Evolutionary conservation across 345 rosid genomes (phyloP), one percentile per base, ranked within the genome.

Genomic region (Pugionium dolabratum): DNA sequence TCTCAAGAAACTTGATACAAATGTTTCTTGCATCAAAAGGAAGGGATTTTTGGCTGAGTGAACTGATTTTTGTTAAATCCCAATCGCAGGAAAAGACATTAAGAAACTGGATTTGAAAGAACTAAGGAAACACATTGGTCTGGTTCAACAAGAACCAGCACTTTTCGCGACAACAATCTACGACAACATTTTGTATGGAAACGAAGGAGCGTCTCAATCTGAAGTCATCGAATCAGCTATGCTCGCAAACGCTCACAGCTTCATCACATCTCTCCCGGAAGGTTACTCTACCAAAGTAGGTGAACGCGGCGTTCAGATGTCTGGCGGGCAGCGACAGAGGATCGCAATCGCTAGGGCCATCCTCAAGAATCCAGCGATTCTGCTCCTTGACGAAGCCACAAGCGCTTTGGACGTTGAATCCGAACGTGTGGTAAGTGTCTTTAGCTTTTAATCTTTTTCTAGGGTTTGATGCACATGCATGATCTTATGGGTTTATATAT

Each of bases 81-180:
- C 25, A 59, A 35, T 47, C 34, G 28, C 86, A 90, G 97, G 99
- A 43, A 78, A 59, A 39, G 96, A 89, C 74, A 77, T 95, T 58
- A 87, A 63, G 82, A 87, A 72, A 35, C 80, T 91, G 4, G 82
- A 78, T 74, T 73, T 89, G 42, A 95, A 87, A 69, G 83, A 86
- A 26, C 69, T 95, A 5, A 73, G 96, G 74, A 82, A 76, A 70
- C 96, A 88, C 72, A 84, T 89, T 45, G 95, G 96, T 7, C 73
- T 95, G 32, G 97, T 95, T 57, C 95, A 95, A 61, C 96, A 95
- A 79, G 97, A 95, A 74, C 96, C 96, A 6, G 93, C 96, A 2
- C 95, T 95, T 60, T 95, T 91, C 6, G 97, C 83, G 1, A 86
- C 95, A 6, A 75, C 97, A 7, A 89, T 95, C 56, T 86, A 79